phyloP scores from a whole-genome alignment of 2,329 filamentous ascomycete species.

The Ophiostoma australiae region DNA sequence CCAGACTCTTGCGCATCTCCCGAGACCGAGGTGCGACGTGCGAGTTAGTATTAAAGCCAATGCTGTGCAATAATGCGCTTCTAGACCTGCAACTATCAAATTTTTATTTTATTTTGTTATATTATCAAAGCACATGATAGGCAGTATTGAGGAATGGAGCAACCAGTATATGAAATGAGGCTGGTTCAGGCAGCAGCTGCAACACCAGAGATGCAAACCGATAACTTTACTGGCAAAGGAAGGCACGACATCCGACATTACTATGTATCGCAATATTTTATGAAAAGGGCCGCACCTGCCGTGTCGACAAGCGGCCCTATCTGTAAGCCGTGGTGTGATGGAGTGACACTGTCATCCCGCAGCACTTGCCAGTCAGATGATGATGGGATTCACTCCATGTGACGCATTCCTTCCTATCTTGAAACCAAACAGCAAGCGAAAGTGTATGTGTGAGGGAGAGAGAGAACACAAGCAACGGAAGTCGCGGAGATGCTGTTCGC shows the following conservation, averaged over 20 bases:
- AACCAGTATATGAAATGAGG: neutral
- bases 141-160: neutral
- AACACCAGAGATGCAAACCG: neutral
- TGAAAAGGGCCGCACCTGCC: neutral
- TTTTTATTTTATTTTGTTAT: neutral
- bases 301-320: slow-evolving; percentile 4
- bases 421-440: neutral
- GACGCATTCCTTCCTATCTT: neutral
- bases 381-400: neutral
- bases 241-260: neutral
- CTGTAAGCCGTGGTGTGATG: neutral
- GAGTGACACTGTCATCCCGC: slow-evolving; percentile 1
- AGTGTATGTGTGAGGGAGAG: too few relatives aligned
- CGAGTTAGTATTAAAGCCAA: neutral
- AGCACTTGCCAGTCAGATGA: slow-evolving; percentile 5
- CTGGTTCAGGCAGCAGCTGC: neutral
- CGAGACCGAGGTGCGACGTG: neutral
- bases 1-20: slow-evolving; percentile 8
- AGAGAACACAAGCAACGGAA: neutral
- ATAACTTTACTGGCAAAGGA: neutral
- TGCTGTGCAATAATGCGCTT: neutral
- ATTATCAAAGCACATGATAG: neutral
- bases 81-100: neutral
- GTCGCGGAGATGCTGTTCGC: neutral
- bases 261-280: neutral